phyloP scores from a whole-genome alignment of 192 early-diverging fungal genomes.

The Coemansia sp. region DNA sequence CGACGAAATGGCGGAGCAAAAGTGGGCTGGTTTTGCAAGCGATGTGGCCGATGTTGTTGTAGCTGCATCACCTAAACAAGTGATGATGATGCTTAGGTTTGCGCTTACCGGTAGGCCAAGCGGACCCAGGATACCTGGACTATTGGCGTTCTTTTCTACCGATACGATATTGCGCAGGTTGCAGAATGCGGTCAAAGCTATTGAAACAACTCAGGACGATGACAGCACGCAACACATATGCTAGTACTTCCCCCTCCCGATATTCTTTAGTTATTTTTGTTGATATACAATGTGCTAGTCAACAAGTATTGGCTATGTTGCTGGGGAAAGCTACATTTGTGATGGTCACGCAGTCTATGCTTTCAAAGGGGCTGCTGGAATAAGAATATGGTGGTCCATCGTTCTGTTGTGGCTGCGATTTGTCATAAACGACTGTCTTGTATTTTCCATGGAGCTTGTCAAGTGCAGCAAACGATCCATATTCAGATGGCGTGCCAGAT shows the following conservation, averaged over 20 bases:
- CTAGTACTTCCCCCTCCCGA: neutral
- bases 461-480: neutral
- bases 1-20: neutral
- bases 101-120: constrained; percentile 59
- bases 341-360: constrained; percentile 6
- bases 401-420: neutral
- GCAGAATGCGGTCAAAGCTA: neutral
- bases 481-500: neutral
- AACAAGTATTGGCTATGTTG: no score
- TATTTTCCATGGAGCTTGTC: constrained; percentile 2
- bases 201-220: neutral
- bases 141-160: constrained; percentile 23
- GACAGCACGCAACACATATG: neutral
- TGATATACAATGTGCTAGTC: no score
- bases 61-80: constrained; percentile 46
- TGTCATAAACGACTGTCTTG: neutral
- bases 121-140: constrained; percentile 40
- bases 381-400: neutral
- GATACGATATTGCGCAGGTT: constrained; percentile 17
- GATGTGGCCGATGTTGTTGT: constrained; percentile 45
- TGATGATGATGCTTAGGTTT: constrained; percentile 67
- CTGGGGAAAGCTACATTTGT: neutral
- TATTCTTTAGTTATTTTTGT: neutral
- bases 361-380: neutral
- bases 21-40: constrained; percentile 32